These are phyloP conservation scores for Coemansia guatemalensis DNA, from an alignment of 192 early-diverging fungal genomes.

Conservation along the genomic window DNA sequence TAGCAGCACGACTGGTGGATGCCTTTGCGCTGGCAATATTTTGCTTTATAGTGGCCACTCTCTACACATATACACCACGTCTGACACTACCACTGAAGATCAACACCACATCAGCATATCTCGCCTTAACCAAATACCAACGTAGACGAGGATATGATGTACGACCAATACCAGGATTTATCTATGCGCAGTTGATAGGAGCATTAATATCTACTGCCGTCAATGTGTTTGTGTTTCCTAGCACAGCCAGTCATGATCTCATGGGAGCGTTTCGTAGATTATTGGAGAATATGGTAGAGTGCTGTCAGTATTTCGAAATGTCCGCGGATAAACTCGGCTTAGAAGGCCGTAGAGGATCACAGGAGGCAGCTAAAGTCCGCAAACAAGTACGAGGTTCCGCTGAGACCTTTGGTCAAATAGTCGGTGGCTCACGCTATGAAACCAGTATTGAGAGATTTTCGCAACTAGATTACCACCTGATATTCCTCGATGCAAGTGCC, in stretches of 20 bases:
- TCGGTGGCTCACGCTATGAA: constrained; percentile 45
- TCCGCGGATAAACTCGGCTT: constrained; percentile 16
- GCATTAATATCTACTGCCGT: constrained; percentile 32
- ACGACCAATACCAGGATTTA: constrained; percentile 27
- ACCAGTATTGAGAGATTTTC: constrained; percentile 42
- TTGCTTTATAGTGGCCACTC: constrained; percentile 23
- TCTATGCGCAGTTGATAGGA: constrained; percentile 41
- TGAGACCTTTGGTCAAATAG: constrained; percentile 29
- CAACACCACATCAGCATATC: constrained; percentile 23
- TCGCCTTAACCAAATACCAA: constrained; percentile 26
- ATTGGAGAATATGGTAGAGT: constrained; percentile 23
- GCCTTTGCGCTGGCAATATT: constrained; percentile 29
- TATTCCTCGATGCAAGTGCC: constrained; percentile 22
- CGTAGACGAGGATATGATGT: constrained; percentile 7
- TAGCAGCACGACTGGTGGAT: constrained; percentile 19
- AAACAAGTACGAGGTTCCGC: constrained; percentile 2
- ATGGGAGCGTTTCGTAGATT: constrained; percentile 19
- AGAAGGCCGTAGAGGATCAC: constrained; percentile 6
- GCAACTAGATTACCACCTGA: constrained; percentile 39
- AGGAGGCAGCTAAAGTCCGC: constrained; percentile 8
- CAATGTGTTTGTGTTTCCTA: constrained; percentile 42
- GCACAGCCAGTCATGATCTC: constrained; percentile 36
- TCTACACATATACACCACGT: constrained; percentile 34
- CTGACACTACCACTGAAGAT: constrained; percentile 32
- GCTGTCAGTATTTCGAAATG: constrained; percentile 31